phyloP scores from a whole-genome alignment of 2,329 filamentous ascomycete genomes.

The Colletotrichum limetticola region DNA sequence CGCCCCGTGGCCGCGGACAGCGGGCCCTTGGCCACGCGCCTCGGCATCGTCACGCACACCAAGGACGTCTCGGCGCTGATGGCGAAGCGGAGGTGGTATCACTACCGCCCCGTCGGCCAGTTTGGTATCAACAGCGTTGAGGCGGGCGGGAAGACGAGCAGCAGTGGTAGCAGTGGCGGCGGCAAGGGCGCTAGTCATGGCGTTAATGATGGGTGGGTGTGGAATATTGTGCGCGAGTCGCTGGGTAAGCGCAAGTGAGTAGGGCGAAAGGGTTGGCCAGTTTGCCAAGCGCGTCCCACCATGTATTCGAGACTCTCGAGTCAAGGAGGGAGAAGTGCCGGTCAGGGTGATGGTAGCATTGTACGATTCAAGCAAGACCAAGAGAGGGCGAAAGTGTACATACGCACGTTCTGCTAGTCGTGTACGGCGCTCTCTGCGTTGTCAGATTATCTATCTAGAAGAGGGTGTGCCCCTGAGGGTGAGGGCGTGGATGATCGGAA shows the following conservation, averaged over 20 bases:
- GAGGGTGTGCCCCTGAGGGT: not conserved
- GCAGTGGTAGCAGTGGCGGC: constrained; percentile 29
- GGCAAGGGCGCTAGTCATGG: constrained; percentile 40
- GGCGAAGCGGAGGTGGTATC: constrained; percentile 50
- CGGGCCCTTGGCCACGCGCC: constrained; percentile 38
- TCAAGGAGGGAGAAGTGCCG: not conserved
- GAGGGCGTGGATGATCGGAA: not conserved
- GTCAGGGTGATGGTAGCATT: not conserved
- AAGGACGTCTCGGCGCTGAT: constrained; percentile 49
- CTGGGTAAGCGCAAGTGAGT: constrained; percentile 39
- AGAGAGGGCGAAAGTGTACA: not conserved
- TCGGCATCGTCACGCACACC: constrained; percentile 54
- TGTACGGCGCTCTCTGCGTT: not conserved
- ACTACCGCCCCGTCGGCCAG: constrained; percentile 49
- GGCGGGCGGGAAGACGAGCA: constrained; percentile 7
- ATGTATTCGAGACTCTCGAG: not conserved
- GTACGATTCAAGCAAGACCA: not conserved
- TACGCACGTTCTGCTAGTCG: not conserved
- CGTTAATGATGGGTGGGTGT: constrained; percentile 52
- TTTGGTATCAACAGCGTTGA: constrained; percentile 49
- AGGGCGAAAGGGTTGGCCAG: not conserved
- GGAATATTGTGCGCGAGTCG: constrained; percentile 50
- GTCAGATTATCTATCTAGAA: not conserved
- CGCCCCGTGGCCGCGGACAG: constrained; percentile 36
- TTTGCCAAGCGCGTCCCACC: constrained; percentile 17